A percentile compares a stretch with the other conserved stretches of the same genome.
Conservation (phyloP, 164 flowering plant genomes). For the Magnolia changhungtana region DNA sequence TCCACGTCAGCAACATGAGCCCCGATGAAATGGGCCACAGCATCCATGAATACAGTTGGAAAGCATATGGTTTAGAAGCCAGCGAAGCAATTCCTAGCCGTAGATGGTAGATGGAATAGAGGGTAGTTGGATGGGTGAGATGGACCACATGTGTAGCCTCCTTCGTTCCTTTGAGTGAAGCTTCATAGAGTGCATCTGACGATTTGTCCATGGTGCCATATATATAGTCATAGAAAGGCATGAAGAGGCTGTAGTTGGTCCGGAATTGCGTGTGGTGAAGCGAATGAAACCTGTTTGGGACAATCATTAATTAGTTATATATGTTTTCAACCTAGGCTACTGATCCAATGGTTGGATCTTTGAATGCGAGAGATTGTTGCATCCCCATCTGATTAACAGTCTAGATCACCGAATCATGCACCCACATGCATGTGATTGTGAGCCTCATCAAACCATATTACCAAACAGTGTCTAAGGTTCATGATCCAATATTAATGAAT, state of each 20-base stretch:
- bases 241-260: slow-evolving; percentile 52
- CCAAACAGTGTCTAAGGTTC: not conserved
- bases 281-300: slow-evolving; percentile 40
- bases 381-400: not conserved
- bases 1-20: slow-evolving; percentile 44
- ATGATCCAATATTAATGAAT: too few relatives aligned
- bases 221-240: slow-evolving; percentile 58
- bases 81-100: slow-evolving; percentile 55
- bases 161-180: slow-evolving; percentile 31
- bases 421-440: not conserved
- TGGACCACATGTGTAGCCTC: slow-evolving; percentile 57
- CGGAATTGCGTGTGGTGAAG: slow-evolving; percentile 55
- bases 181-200: slow-evolving; percentile 42
- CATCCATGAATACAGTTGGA: slow-evolving; percentile 58
- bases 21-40: slow-evolving; percentile 59
- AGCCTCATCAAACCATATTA: too few relatives aligned
- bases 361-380: not conserved
- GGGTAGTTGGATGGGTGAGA: slow-evolving; percentile 65
- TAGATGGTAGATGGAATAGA: slow-evolving; percentile 62
- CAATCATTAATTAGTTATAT: not conserved
- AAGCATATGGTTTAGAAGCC: slow-evolving; percentile 52
- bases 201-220: slow-evolving; percentile 59
- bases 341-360: not conserved
- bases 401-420: not conserved
- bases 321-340: not conserved